phyloP scores from a whole-genome alignment of 768 basidiomycete species.

The Naganishia randhawae region DNA sequence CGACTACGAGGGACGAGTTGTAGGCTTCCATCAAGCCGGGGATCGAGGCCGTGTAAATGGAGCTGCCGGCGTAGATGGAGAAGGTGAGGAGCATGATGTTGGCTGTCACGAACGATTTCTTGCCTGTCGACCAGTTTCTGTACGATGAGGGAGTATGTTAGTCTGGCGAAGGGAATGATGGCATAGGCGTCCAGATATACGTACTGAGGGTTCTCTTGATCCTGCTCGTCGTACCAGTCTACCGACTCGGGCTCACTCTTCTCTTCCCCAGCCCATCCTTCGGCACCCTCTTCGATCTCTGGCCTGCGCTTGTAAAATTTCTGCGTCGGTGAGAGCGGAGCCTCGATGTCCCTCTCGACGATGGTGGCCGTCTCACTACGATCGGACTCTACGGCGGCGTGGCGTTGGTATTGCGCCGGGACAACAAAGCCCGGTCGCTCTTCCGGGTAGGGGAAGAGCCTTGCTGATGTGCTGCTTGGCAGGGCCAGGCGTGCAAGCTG shows the following conservation, averaged over 20 bases:
- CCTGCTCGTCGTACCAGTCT: constrained; percentile 38
- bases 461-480: background rate
- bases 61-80: constrained; percentile 36
- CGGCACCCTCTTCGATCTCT: constrained; percentile 10
- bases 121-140: constrained; percentile 30
- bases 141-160: background rate
- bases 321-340: constrained; percentile 1
- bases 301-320: background rate
- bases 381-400: background rate
- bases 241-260: constrained; percentile 30
- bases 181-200: no score
- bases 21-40: constrained; percentile 36
- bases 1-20: constrained; percentile 29
- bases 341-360: constrained; percentile 9
- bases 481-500: constrained; percentile 4
- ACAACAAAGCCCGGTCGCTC: constrained; percentile 9
- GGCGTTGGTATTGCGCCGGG: background rate
- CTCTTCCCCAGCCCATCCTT: constrained; percentile 18
- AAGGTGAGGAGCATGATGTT: constrained; percentile 38
- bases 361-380: constrained; percentile 14
- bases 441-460: constrained; percentile 11
- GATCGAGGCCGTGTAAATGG: constrained; percentile 34
- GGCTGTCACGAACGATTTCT: constrained; percentile 36
- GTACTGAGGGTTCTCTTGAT: constrained; percentile 38
- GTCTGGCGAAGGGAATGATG: background rate